Percentiles rank a stretch among this genome's conserved stretches.
Conservation (phyloP, 441 rosid species). For the Theobroma grandiflorum region DNA sequence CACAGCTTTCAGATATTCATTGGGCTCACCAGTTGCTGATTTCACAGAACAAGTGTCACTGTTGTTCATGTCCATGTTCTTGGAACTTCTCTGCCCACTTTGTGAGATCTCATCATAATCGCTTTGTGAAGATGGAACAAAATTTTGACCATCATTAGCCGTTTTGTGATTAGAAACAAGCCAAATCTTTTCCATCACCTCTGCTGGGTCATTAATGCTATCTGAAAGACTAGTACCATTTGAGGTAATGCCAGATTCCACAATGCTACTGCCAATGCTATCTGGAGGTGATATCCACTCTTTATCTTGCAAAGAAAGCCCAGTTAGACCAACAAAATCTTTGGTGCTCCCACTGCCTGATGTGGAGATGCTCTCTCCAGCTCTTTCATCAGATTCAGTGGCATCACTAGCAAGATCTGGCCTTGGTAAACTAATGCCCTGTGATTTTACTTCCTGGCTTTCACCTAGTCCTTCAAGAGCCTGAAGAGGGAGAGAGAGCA, state of each 20-base stretch:
- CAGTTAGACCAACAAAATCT: conserved; percentile 45
- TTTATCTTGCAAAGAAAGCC: conserved; percentile 62
- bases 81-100: conserved; percentile 33
- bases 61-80: conserved; percentile 34
- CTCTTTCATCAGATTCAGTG: conserved; percentile 53
- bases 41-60: conserved; percentile 35
- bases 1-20: conserved; percentile 38
- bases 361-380: conserved; percentile 51
- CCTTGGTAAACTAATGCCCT: conserved; percentile 58
- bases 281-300: conserved; percentile 92
- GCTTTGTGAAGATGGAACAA: conserved; percentile 53
- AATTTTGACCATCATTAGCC: conserved; percentile 31
- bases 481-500: conserved; percentile 41
- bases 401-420: conserved; percentile 53
- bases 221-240: conserved; percentile 53
- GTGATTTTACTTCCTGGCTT: conserved; percentile 74
- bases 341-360: conserved; percentile 53
- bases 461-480: conserved; percentile 85
- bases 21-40: conserved; percentile 40
- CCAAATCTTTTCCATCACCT: conserved; percentile 41
- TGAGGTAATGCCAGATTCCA: conserved; percentile 56
- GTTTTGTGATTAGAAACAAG: conserved; percentile 38
- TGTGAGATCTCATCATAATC: conserved; percentile 39
- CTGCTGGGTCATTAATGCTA: conserved; percentile 45
- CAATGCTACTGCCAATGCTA: conserved; percentile 66